Evolutionary conservation across 2,329 filamentous ascomycete species (phyloP).

Genomic region (Calonectria fujianensis): DNA sequence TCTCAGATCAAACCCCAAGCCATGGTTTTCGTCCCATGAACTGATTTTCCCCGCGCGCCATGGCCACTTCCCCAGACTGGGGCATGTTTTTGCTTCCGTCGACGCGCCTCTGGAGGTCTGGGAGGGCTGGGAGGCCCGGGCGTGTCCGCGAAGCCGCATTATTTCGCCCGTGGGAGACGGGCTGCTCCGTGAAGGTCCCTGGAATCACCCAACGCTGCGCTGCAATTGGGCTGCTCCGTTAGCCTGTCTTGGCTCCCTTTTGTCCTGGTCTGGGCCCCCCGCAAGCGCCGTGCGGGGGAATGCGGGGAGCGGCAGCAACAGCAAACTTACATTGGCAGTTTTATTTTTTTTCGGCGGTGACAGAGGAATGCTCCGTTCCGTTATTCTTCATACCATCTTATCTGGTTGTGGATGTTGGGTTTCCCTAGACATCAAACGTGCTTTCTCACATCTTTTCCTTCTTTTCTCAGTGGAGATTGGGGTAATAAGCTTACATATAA

Average conservation of each 20-base stretch:
- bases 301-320: background rate
- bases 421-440: background rate
- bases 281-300: constrained; percentile 2
- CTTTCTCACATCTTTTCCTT: background rate
- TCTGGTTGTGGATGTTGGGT: background rate
- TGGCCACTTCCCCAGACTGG: constrained; percentile 8
- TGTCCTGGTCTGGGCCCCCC: background rate
- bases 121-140: background rate
- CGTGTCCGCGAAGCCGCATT: background rate
- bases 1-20: background rate
- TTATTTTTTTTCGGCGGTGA: background rate
- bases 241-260: constrained; percentile 10
- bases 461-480: background rate
- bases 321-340: background rate
- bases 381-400: background rate
- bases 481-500: constrained; percentile 14
- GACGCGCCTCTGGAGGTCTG: background rate
- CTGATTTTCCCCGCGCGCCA: constrained; percentile 21
- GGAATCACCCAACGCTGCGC: background rate
- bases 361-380: background rate
- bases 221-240: constrained; percentile 6
- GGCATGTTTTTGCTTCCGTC: background rate
- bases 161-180: background rate
- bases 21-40: background rate
- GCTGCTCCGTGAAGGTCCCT: constrained; percentile 1